Base-by-base conservation (phyloP, 768 basidiomycete species). In the Pleurotus sapidus region DNA sequence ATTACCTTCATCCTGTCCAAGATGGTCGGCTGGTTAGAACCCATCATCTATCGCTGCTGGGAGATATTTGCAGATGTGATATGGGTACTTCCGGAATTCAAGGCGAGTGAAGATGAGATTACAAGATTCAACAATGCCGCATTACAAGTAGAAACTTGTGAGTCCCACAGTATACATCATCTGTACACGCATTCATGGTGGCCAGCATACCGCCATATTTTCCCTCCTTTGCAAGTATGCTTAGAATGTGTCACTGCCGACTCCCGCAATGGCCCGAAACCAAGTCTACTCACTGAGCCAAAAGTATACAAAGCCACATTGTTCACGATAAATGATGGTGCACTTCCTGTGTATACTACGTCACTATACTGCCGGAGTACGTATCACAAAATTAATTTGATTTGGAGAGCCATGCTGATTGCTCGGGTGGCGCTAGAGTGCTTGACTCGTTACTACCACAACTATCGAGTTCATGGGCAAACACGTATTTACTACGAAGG, bases 381-480 rank as follows among this genome's bases (percentile, higher is more conserved):
- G 20, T 20, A 20, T 3, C 20, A 3, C 3, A 20, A n/a, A 49
- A 17, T 20, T 11, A 2, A 12, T 2, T 2, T 18, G 12, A 15
- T 7, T 49, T 23, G 23, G 7, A 14, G 14, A 14, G 9, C 48
- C 6, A 3, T 14, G 18, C 48, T 18, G 9, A 49, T 14, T 27
- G 6, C 5, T 8, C 2, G 1, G 23, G 14, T 60, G 17, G 18
- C 3, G 15, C 38, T 12, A 66, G 64, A 50, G 11, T 69, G 67
- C 48, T 48, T 57, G 14, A 66, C 65, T 17, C 64, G 49, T 14
- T 70, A 70, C 55, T 64, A 69, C 47, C 59, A 64, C 57, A 67
- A 69, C 54, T 72, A 65, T 45, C 53, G 38, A 17, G 65, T 70
- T 20, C 38, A 49, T 6, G 45, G 62, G 4, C 49, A 50, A 11